phyloP scores from a whole-genome alignment of 768 basidiomycete genomes.

The Mycena maculata region DNA sequence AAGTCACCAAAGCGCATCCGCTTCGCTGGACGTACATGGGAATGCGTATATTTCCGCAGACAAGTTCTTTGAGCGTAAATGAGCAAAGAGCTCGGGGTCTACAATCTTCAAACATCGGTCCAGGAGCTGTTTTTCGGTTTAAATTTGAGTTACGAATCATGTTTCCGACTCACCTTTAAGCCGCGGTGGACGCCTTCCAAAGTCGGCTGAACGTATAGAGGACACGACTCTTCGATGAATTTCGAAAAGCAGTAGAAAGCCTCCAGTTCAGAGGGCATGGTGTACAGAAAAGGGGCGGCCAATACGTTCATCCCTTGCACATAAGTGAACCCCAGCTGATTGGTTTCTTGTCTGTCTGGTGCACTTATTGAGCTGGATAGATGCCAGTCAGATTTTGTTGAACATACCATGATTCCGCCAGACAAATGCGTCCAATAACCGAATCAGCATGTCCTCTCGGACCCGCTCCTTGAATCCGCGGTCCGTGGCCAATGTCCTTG shows the following conservation, averaged over 20 bases:
- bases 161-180: conserved; percentile 72
- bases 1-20: conserved; percentile 8
- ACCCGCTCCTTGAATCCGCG: conserved; percentile 98
- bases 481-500: conserved; percentile 93
- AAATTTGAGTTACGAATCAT: neutral
- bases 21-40: conserved; percentile 73
- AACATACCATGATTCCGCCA: conserved; percentile 89
- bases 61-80: conserved; percentile 90
- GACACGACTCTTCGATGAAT: conserved; percentile 95
- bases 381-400: neutral
- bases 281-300: conserved; percentile 97
- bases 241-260: conserved; percentile 97
- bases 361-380: conserved; percentile 7
- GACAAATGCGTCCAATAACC: conserved; percentile 97
- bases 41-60: conserved; percentile 98
- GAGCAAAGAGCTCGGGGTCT: conserved; percentile 84
- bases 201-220: conserved; percentile 96
- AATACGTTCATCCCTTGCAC: conserved; percentile 99
- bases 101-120: conserved; percentile 93
- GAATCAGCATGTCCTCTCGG: conserved; percentile 95
- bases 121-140: conserved; percentile 68
- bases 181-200: conserved; percentile 96
- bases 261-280: conserved; percentile 97
- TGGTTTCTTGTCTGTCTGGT: conserved; percentile 78
- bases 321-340: conserved; percentile 92